A percentile compares a stretch with the other conserved stretches of the same genome.
Evolutionary conservation across 768 basidiomycete genomes (phyloP).

Genomic region (Cystofilobasidium macerans): DNA sequence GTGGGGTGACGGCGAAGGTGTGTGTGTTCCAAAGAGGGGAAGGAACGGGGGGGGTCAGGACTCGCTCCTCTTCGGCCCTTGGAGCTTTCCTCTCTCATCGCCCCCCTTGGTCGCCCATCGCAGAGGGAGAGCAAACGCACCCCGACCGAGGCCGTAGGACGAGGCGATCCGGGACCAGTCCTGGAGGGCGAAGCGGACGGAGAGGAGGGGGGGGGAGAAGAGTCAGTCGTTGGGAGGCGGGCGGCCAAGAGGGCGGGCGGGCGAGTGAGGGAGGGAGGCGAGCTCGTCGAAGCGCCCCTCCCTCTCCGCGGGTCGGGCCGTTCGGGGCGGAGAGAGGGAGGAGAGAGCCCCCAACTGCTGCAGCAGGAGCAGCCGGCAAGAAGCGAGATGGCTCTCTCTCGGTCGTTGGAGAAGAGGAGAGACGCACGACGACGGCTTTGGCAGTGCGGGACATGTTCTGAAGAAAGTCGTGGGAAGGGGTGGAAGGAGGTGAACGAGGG

Average conservation of each 20-base stretch:
- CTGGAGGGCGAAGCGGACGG: neutral
- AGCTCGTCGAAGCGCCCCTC: too few species aligned
- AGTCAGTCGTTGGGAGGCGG: too few species aligned
- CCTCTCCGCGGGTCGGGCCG: too few species aligned
- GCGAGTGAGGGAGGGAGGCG: too few species aligned
- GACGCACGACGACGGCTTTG: conserved; percentile 34
- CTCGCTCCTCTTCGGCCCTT: neutral
- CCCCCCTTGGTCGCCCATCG: neutral
- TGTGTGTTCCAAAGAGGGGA: neutral
- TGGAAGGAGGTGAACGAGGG: neutral
- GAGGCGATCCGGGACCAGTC: conserved; percentile 4
- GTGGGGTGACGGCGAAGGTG: neutral
- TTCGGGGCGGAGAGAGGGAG: too few species aligned
- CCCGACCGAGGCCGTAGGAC: neutral
- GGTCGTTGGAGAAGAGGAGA: neutral
- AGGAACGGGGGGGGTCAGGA: neutral
- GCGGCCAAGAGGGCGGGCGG: too few species aligned
- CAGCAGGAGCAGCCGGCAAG: too few species aligned
- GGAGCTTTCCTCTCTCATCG: too few species aligned
- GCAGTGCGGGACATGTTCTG: conserved; percentile 36
- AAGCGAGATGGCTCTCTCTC: neutral
- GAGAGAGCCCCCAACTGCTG: too few species aligned
- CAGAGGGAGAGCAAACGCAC: neutral
- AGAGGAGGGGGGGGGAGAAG: neutral
- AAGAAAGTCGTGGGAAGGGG: neutral